Conservation (phyloP, 352 stramenopile species). For the Phytophthora aleatoria region DNA sequence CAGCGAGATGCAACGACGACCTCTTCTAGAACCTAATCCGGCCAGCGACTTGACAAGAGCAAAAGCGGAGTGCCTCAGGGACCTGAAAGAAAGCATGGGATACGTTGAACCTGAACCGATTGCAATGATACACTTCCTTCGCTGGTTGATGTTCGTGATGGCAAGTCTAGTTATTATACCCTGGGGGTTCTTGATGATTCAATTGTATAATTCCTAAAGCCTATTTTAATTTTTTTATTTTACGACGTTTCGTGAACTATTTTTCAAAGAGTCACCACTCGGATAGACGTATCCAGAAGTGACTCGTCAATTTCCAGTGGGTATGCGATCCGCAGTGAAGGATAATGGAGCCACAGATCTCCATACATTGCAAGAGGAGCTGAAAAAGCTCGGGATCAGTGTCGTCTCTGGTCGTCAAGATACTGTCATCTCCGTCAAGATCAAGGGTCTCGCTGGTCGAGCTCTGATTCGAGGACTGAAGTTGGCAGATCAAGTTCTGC, state of each 20-base stretch:
- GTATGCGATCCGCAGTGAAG: conserved; percentile 22
- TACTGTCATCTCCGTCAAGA: conserved; percentile 77
- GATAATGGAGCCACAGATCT: conserved; percentile 35
- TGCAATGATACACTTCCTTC: conserved; percentile 10
- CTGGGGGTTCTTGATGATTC: conserved; percentile 6
- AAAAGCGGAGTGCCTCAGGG: conserved; percentile 21
- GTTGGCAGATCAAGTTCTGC: conserved; percentile 72
- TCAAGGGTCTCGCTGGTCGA: conserved; percentile 72
- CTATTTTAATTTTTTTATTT: background rate
- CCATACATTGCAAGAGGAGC: conserved; percentile 70
- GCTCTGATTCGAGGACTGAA: conserved; percentile 56
- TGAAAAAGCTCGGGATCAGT: conserved; percentile 78
- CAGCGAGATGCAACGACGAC: background rate
- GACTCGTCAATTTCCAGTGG: conserved; percentile 23
- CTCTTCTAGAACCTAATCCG: background rate
- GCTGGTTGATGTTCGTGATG: conserved; percentile 11
- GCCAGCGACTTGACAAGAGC: conserved; percentile 11
- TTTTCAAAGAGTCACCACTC: conserved; percentile 16
- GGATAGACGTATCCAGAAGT: conserved; percentile 9
- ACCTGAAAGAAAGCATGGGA: conserved; percentile 34
- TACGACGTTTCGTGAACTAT: conserved; percentile 9
- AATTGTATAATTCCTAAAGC: background rate
- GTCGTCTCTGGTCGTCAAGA: conserved; percentile 79
- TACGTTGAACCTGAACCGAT: conserved; percentile 36
- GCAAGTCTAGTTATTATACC: conserved; percentile 9